Base-by-base conservation (phyloP, 306 rosid species). In the Vigna hirtella region DNA sequence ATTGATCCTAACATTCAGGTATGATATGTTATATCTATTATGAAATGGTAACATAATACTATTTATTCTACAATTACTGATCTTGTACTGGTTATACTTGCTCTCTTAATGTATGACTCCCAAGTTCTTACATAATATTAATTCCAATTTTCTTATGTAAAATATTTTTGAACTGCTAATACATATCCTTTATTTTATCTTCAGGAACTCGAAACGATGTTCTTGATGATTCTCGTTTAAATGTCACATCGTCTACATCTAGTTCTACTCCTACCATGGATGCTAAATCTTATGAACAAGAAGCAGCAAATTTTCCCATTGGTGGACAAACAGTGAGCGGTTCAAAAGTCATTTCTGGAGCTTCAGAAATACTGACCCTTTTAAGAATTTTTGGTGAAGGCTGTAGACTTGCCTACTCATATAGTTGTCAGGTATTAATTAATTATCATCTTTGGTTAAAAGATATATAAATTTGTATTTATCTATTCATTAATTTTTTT, bases 371-470 rank as follows among this genome's bases (percentile, higher is more conserved):
- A 81, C 81, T 96, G 84, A 66, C 89, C 79, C 96, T 96, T 83
- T 72, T 96, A 81, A 90, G 93, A 91, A 83, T 81, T 68, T 86
- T 96, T 43, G 99, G 99, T 64, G 98, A 96, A 69, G 98, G 94
- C 73, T 93, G 82, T 82, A 89, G 99, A 76, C 98, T 93, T 85
- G 87, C 98, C 61, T 91, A 96, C 89, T 45, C 90, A 78, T 91
- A 90, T 83, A 86, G 84, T 77, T 96, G 97, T 85, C 96, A 96
- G 99, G 99, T 96, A 88, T 81, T 83, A 65, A 26, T 78, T 85
- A 61, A 26, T 36, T 70, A 76, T 73, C 78, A 70, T 68, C 65
- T 65, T 63, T 74, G 62, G 38, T 42, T 34, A 78, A 63, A 49
- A 16, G 24, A 8, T 56, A 52, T 24, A 18, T 42, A 42, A 42